Conservation (phyloP, 1,139 yeast species). For the Kodamaea sp. region DNA sequence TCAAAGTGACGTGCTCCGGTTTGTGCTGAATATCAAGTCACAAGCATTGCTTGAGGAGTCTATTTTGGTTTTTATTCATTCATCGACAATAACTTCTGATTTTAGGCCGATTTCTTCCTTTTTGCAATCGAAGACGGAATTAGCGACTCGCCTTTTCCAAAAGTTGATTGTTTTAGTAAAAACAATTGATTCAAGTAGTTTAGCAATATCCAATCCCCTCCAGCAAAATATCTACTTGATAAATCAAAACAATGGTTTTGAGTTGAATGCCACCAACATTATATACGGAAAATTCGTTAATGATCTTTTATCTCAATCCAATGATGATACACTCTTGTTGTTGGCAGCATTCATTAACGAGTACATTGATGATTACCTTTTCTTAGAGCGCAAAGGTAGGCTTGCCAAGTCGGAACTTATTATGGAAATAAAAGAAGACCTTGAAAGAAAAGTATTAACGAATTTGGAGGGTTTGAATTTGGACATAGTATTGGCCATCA, state of each 20-base stretch:
- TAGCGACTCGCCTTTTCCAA: slow-evolving; percentile 10
- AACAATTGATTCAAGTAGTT: slow-evolving; percentile 11
- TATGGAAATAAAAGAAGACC: slow-evolving; percentile 2
- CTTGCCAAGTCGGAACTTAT: slow-evolving; percentile 1
- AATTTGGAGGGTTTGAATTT: too few relatives aligned
- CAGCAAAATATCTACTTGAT: slow-evolving; percentile 38
- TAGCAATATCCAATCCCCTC: slow-evolving; percentile 47
- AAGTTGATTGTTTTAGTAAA: slow-evolving; percentile 13
- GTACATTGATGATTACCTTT: slow-evolving; percentile 27
- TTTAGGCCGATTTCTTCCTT: slow-evolving; percentile 16
- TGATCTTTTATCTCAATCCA: slow-evolving; percentile 1
- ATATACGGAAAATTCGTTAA: slow-evolving; percentile 12
- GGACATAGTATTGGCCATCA: too few relatives aligned
- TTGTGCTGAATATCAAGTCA: slow-evolving; percentile 8
- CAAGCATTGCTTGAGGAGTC: slow-evolving; percentile 5
- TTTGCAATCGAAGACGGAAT: slow-evolving; percentile 7
- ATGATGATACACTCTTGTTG: slow-evolving; percentile 2
- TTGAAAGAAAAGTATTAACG: background rate
- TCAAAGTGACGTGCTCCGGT: slow-evolving; percentile 13
- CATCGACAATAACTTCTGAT: slow-evolving; percentile 10
- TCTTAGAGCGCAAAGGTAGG: slow-evolving; percentile 12
- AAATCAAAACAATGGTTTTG: background rate
- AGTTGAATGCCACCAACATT: slow-evolving; percentile 1
- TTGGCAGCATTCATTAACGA: slow-evolving; percentile 20
- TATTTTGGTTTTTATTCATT: slow-evolving; percentile 11